These are phyloP conservation scores for Xylariales sp. DNA, from an alignment of 2,329 filamentous ascomycete species.

Conservation along the genomic window DNA sequence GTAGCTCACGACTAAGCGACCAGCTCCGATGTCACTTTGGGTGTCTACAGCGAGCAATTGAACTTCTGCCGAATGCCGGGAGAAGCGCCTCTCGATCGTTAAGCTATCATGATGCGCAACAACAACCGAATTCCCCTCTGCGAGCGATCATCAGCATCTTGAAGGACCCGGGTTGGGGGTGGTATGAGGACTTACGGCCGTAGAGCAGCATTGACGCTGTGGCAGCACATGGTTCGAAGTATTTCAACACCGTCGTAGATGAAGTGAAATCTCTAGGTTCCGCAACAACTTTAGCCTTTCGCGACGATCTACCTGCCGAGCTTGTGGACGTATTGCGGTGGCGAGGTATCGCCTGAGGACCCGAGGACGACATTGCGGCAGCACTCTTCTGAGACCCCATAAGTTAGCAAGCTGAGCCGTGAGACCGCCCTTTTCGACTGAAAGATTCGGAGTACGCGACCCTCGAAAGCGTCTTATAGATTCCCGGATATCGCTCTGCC, in stretches of 20 bases:
- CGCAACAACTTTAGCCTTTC: slow-evolving; percentile 32
- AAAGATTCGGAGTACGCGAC: not conserved
- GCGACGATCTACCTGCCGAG: slow-evolving; percentile 48
- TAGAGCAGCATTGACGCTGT: slow-evolving; percentile 90
- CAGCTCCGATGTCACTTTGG: slow-evolving; percentile 79
- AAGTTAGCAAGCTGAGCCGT: slow-evolving; percentile 17
- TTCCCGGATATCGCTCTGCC: slow-evolving; percentile 5
- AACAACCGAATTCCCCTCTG: slow-evolving; percentile 70
- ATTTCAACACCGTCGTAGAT: slow-evolving; percentile 42
- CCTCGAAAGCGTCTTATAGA: slow-evolving; percentile 10
- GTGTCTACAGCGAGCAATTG: slow-evolving; percentile 85
- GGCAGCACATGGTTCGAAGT: slow-evolving; percentile 84
- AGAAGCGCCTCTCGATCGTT: slow-evolving; percentile 81
- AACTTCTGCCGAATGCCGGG: slow-evolving; percentile 78
- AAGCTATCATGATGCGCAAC: slow-evolving; percentile 92
- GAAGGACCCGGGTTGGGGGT: too few species aligned
- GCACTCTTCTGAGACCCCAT: slow-evolving; percentile 20
- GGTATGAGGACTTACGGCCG: slow-evolving; percentile 44
- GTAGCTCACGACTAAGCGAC: slow-evolving; percentile 86
- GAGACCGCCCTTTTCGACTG: not conserved
- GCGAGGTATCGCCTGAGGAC: slow-evolving; percentile 43
- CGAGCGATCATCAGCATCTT: not conserved
- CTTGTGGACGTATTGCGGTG: slow-evolving; percentile 57
- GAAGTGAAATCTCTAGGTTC: slow-evolving; percentile 49
- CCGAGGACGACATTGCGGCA: slow-evolving; percentile 52